These are phyloP conservation scores for Davidsoniella neocaledoniae DNA, from an alignment of 2,329 filamentous ascomycete genomes.

Conservation along the genomic window DNA sequence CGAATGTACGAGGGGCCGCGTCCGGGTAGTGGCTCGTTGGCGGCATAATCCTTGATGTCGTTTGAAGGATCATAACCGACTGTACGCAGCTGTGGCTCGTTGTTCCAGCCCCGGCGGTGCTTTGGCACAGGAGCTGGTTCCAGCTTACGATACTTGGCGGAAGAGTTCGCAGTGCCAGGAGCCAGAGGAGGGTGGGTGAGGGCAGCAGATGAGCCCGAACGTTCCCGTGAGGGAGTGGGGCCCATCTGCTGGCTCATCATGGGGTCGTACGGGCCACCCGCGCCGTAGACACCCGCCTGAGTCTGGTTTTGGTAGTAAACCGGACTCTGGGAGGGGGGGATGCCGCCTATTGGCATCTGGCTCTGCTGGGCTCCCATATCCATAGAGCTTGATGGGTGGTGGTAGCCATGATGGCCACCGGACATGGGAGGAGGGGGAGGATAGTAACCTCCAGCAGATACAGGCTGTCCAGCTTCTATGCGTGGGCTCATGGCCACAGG, in stretches of 20 bases:
- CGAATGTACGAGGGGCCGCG: conserved; percentile 39
- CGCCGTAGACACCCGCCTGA: conserved; percentile 3
- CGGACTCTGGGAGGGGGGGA: not conserved
- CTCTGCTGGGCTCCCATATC: conserved; percentile 3
- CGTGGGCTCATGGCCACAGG: conserved; percentile 6
- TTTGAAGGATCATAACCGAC: conserved; percentile 37
- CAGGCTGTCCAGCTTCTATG: conserved; percentile 1
- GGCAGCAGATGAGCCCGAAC: conserved; percentile 3
- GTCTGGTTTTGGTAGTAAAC: not conserved
- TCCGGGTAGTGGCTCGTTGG: conserved; percentile 36
- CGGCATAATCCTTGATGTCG: conserved; percentile 40
- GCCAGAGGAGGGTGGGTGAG: conserved; percentile 2
- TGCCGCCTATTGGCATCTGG: not conserved
- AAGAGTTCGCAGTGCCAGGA: not conserved
- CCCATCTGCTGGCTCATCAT: conserved; percentile 1
- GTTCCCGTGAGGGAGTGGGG: conserved; percentile 4
- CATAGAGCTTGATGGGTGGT: not conserved
- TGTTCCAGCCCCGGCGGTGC: conserved; percentile 29
- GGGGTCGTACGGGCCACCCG: conserved; percentile 5
- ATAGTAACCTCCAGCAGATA: conserved; percentile 4
- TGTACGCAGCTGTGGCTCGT: conserved; percentile 38
- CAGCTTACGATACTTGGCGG: conserved; percentile 36
- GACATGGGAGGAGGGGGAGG: conserved; percentile 6
- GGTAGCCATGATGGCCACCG: conserved; percentile 1
- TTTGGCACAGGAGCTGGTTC: conserved; percentile 39